Conservation (phyloP, 176 grass and related monocot genomes). For the Phyllostachys edulis region DNA sequence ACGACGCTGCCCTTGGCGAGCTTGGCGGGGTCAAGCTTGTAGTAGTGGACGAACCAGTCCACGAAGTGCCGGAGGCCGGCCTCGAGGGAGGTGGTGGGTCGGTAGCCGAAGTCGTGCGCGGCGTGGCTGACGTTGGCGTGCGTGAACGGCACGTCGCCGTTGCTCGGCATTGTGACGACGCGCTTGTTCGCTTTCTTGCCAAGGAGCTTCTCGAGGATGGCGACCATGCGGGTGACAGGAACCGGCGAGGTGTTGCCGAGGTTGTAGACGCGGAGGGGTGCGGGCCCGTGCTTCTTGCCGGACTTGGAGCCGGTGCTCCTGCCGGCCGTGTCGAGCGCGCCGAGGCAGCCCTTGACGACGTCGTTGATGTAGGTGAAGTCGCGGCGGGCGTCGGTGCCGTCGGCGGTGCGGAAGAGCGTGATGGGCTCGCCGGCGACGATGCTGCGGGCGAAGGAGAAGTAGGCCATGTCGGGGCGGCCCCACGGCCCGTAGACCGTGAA, state of each 20-base stretch:
- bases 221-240: constrained; percentile 76
- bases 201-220: constrained; percentile 79
- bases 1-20: neutral
- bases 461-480: constrained; percentile 99
- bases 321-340: constrained; percentile 76
- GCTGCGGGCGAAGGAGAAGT: constrained; percentile 80
- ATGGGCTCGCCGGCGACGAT: constrained; percentile 79
- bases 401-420: constrained; percentile 66
- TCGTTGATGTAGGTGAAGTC: constrained; percentile 99
- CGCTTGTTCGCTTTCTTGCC: constrained; percentile 89
- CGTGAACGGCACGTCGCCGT: constrained; percentile 94
- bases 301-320: constrained; percentile 70
- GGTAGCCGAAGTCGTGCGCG: constrained; percentile 66
- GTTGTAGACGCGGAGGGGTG: constrained; percentile 84
- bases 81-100: constrained; percentile 67
- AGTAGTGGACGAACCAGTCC: constrained; percentile 81
- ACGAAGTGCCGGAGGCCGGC: constrained; percentile 71
- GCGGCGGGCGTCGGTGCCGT: constrained; percentile 57
- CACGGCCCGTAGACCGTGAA: constrained; percentile 98
- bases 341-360: constrained; percentile 77
- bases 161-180: constrained; percentile 75
- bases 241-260: constrained; percentile 93
- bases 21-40: constrained; percentile 51
- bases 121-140: constrained; percentile 95
- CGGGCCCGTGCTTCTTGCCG: constrained; percentile 54